A percentile compares a stretch with the other conserved stretches of the same genome.
Evolutionary conservation across 2,329 filamentous ascomycete species (phyloP).

Genomic region (Lachnellula subtilissima): DNA sequence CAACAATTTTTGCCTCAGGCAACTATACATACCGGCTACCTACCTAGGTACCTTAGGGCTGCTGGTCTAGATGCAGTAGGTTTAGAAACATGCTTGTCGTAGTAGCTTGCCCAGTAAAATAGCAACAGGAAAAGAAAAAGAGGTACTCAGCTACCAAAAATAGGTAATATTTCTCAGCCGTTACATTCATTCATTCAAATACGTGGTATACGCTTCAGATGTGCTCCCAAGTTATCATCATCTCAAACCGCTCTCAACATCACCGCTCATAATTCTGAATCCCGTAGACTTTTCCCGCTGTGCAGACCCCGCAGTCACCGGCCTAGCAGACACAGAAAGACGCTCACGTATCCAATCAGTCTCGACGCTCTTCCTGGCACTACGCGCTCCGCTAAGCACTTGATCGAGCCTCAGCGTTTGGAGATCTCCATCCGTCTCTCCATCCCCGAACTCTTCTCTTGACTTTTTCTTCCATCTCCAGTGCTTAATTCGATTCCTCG

Average conservation of each 20-base stretch:
- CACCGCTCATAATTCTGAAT: slow-evolving; percentile 21
- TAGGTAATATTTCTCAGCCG: neutral
- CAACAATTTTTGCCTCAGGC: no score
- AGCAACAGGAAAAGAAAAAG: no score
- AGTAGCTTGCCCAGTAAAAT: no score
- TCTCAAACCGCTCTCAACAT: slow-evolving; percentile 21
- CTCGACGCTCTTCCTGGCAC: slow-evolving; percentile 21
- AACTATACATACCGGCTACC: no score
- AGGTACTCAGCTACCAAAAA: no score
- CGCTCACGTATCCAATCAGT: slow-evolving; percentile 21
- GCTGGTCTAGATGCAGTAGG: no score
- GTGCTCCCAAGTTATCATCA: neutral
- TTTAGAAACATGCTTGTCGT: no score
- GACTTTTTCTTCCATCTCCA: neutral
- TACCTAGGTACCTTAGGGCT: no score
- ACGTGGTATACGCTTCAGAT: neutral
- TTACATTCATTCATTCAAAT: neutral
- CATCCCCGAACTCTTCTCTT: neutral
- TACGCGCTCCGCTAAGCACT: slow-evolving; percentile 16
- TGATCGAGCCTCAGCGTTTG: slow-evolving; percentile 16
- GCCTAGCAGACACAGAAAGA: slow-evolving; percentile 4
- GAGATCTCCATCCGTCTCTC: slow-evolving; percentile 1
- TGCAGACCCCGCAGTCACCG: slow-evolving; percentile 1
- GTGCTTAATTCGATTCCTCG: neutral
- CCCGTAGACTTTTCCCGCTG: slow-evolving; percentile 17